Evolutionary conservation across 306 rosid species (phyloP), one percentile per base, ranked within the genome.

Genomic region (Prunus mongolica): DNA sequence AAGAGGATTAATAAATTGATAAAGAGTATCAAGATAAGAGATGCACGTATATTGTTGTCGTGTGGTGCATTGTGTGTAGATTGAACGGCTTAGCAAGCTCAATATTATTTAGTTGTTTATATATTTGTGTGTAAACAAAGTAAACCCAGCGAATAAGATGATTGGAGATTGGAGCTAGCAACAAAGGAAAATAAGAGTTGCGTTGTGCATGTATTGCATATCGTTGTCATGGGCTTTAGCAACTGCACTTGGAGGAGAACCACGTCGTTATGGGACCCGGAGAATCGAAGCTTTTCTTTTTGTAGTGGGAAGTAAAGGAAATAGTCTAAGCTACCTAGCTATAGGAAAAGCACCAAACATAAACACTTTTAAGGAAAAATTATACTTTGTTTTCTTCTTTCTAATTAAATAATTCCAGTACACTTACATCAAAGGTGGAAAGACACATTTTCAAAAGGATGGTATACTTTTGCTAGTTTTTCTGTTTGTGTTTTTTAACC

Each of bases 221-320:
- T 38, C 67, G 69, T 74, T 71, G 25, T 71, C 73, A 58, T 57
- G 75, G 12, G 30, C 75, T 69, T 75, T 9, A 65, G 69, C 79
- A 69, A 41, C 20, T 78, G 60, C 79, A 76, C 76, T 51, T 38
- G 9, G 51, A 25, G 78, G 65, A 50, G 60, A 77, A 78, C 76
- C 81, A 81, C 49, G 75, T 52, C 46, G 68, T 19, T 51, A 61
- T 57, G 85, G 82, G 88, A 71, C 85, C 80, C 72, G 56, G 64
- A 54, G 82, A 80, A 82, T 80, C 75, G 78, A 71, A 60, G 14
- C 62, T 67, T 80, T 65, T 13, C 60, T 76, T 51, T 69, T 60
- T 54, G 19, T 65, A 74, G 82, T 79, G 88, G 78, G 50, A 82
- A 68, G 54, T 49, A 71, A 82, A 82, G 76, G 61, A 67, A 57